These are phyloP conservation scores for Ricinus communis DNA, from an alignment of 345 rosid genomes.

Conservation along the genomic window DNA sequence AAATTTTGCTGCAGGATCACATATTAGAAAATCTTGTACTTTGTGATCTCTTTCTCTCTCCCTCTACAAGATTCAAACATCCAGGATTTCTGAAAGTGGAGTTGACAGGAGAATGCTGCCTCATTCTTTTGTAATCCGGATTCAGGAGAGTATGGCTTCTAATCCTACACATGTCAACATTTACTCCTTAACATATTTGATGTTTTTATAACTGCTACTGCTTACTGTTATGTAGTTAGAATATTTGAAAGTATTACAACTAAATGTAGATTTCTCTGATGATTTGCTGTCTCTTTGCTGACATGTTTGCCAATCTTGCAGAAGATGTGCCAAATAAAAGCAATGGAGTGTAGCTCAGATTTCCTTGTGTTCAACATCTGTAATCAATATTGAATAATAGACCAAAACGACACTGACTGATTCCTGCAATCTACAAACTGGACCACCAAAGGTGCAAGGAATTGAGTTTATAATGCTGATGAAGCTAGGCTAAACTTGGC, in stretches of 20 bases:
- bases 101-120: not conserved
- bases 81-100: not conserved
- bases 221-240: not conserved
- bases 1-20: not conserved
- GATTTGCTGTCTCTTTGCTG: not conserved
- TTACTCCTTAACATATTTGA: too few species aligned
- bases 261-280: not conserved
- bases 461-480: not conserved
- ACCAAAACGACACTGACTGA: not conserved
- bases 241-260: not conserved
- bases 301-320: not conserved
- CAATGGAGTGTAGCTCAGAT: not conserved
- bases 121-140: slow-evolving; percentile 3
- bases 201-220: not conserved
- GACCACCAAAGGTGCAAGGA: not conserved
- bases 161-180: too few species aligned
- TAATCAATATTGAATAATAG: not conserved
- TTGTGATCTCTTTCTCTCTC: not conserved
- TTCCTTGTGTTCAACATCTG: not conserved
- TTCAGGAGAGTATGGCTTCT: slow-evolving; percentile 9
- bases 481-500: not conserved
- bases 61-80: not conserved
- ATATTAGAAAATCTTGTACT: not conserved
- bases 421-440: not conserved
- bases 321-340: not conserved